phyloP scores from a whole-genome alignment of 176 grass and related monocot species.

The maize (Zea mays) region Zm-B73-REFERENCE-NAM-5.0 NC_050102.1:126354001-126354500 shows the following conservation, averaged over 20 bases:
- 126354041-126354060: background rate
- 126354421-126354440: conserved; percentile 11
- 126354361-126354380: conserved; percentile 3
- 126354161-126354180: conserved; percentile 9
- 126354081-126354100: background rate
- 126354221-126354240: background rate
- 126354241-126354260: background rate
- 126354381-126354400: background rate
- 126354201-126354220: conserved; percentile 32
- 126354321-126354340: background rate
- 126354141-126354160: background rate
- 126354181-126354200: conserved; percentile 42
- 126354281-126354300: background rate
- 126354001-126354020: background rate
- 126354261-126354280: conserved; percentile 25
- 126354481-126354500: background rate
- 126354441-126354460: background rate
- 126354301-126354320: background rate
- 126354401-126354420: conserved; percentile 15
- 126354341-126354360: conserved; percentile 16
- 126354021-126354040: background rate
- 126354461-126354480: background rate
- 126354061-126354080: background rate
- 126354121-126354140: background rate
- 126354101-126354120: background rate